Evolutionary conservation across 345 rosid genomes (phyloP), one percentile per base, ranked within the genome.

Genomic region (Gossypium bickii): DNA sequence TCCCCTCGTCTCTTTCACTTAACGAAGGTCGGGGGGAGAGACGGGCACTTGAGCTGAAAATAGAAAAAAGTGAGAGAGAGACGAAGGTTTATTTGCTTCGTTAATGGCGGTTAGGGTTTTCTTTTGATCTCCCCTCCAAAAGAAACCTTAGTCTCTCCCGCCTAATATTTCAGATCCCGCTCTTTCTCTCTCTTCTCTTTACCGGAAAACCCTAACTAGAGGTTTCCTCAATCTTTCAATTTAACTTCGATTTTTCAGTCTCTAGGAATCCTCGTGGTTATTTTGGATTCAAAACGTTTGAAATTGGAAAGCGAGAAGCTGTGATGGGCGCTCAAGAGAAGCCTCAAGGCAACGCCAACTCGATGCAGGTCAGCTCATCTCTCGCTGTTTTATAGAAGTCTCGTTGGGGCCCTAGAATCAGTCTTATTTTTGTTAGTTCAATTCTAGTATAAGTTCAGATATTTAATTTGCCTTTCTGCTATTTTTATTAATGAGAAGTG

Each of bases 301-400:
- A 77, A 69, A 70, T 71, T 74, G 60, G 77, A 62, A 79, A 71
- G 77, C 48, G 80, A 51, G 76, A 56, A 80, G 82, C 75, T 76
- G 83, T 76, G 77, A 95, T 95, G 99, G 98, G 93, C 86, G 91
- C 87, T 34, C 90, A 79, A 58, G 99, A 92, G 77, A 95, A 91
- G 82, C 86, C 92, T 9, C 91, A 88, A 81, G 74, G 90, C 47
- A 87, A 83, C 78, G 76, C 91, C 76, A 91, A 89, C 84, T 79
- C 97, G 87, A 82, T 95, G 97, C 97, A 94, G 97, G 98, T 92
- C 3, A 72, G 89, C 76, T 65, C 24, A n/a, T 81, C 18, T 67
- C 15, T 66, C 67, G 79, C 55, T 60, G 62, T 63, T 59, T 24
- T 17, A 60, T 80, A 53, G 17, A 57, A 12, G 52, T 13, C 77